phyloP scores from a whole-genome alignment of 306 rosid genomes.

The Ziziphus jujuba region DNA sequence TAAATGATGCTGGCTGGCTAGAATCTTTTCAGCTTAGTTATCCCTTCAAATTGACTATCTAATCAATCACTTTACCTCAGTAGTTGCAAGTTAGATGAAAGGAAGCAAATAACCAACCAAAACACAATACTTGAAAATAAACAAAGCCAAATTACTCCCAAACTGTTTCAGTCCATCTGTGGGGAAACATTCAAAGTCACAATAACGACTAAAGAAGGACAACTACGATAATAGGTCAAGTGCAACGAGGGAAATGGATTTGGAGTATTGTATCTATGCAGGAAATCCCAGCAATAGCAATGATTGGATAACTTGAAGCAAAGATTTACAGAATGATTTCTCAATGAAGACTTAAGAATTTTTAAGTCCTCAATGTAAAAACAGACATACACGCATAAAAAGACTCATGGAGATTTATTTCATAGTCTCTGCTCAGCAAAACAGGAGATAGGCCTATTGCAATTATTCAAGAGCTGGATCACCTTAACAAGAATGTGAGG shows the following conservation, averaged over 20 bases:
- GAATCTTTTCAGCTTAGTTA: neutral
- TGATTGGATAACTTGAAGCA: neutral
- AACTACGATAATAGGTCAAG: neutral
- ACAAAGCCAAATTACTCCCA: neutral
- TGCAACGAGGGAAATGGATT: neutral
- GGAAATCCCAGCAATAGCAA: neutral
- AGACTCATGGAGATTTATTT: too few relatives aligned
- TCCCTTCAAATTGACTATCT: neutral
- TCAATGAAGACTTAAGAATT: neutral
- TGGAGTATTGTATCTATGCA: neutral
- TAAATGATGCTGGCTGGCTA: too few relatives aligned
- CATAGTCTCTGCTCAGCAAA: neutral
- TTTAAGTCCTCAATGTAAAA: neutral
- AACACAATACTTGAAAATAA: too few relatives aligned
- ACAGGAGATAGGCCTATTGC: neutral
- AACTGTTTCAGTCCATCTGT: neutral
- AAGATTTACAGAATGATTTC: neutral
- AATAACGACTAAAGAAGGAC: neutral
- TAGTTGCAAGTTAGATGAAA: neutral
- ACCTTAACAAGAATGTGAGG: constrained; percentile 5
- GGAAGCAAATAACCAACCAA: neutral
- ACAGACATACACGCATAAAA: neutral
- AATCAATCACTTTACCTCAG: neutral
- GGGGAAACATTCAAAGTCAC: neutral
- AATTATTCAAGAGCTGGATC: constrained; percentile 24